Base-by-base conservation (phyloP, 345 rosid species). In the Microthlaspi erraticum region DNA sequence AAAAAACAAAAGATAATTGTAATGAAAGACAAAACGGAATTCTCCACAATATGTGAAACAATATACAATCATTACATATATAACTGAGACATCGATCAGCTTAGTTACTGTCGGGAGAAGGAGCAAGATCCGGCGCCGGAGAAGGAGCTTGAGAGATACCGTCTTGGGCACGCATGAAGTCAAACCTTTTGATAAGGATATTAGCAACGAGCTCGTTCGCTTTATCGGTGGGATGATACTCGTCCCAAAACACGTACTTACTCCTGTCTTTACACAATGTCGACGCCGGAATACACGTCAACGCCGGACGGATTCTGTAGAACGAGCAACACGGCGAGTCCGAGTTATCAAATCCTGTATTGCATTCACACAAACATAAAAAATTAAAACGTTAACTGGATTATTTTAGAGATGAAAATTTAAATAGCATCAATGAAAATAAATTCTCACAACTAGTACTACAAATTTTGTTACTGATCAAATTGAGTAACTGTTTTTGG, bases 201-300 rank as follows among this genome's bases (percentile, higher is more conserved):
- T 82, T 81, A 2, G 98, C 97, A 32, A 93, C 82, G 66, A 90
- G 78, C 79, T 88, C 83, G 48, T 90, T 91, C 7, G 96, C 98
- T 2, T 76, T 66, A 16, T 93, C 97, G 3, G 96, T 80, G 10
- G 98, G 98, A 70, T 93, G 98, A 64, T 91, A 93, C 72, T 93
- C 97, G n/a, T 91, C 98, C 98, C 98, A 93, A 55, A 93, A 93
- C 75, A 91, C 89, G 26, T 87, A 91, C 76, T 88, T 87, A 83
- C 91, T 93, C 78, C 98, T 77, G 70, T 93, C 97, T 37, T 70
- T 69, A 69, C 97, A 93, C 81, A 93, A 51, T 42, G 82, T 84
- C 5, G 98, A 93, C 31, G 89, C 94, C 0, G 98, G 98, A 9
- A 86, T 3, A 68, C 98, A 93, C 5, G 98, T 93, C 12, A 93